Evolutionary conservation across 1,284 basidiomycete species (phyloP), one percentile per base, ranked within the genome.

Genomic region (Trichosporon ovoides): DNA sequence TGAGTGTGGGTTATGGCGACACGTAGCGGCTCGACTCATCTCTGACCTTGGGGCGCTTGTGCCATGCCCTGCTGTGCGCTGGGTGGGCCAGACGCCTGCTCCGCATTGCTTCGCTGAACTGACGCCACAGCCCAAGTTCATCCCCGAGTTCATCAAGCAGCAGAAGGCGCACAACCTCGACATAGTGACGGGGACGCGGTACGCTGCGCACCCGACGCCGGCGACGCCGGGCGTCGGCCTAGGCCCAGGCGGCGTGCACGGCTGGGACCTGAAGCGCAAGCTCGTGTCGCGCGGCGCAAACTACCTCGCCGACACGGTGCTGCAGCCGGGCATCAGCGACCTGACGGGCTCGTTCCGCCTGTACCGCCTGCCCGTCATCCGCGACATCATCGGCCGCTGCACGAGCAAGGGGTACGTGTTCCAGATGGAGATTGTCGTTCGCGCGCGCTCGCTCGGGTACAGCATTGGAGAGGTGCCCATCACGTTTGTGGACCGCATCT

Each of bases 381-480:
- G 83, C 53, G 85, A 88, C 66, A 87, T 95, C 68, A 94, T 95
- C 68, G 82, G 85, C 6, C 81, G 87, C 64, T 91, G 88, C 9
- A 83, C 87, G 61, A 91, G 88, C 16, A 88, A 89, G 65, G 91
- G 91, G 3, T 95, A 94, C 69, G 91, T 95, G 14, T 94, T 95
- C 81, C 91, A 95, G 80, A 95, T 95, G 91, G 91, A 95, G 76
- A 94, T 94, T 84, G 91, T 94, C 82, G 91, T 92, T 24, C 84
- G 91, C 4, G 91, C 91, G 2, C 82, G 86, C 49, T 83, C 87
- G 1, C 78, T 88, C 52, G 90, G 89, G 7, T 94, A 91, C 77
- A 83, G 82, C 6, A 84, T 95, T 1, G 91, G 89, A 12, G 91
- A 95, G 74, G 84, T 94, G 48, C 91, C 91, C 0, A 95, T 95